Evolutionary conservation across 2,329 filamentous ascomycete genomes (phyloP), one percentile per base, ranked within the genome.

Genomic region (Hypocreales sp.): DNA sequence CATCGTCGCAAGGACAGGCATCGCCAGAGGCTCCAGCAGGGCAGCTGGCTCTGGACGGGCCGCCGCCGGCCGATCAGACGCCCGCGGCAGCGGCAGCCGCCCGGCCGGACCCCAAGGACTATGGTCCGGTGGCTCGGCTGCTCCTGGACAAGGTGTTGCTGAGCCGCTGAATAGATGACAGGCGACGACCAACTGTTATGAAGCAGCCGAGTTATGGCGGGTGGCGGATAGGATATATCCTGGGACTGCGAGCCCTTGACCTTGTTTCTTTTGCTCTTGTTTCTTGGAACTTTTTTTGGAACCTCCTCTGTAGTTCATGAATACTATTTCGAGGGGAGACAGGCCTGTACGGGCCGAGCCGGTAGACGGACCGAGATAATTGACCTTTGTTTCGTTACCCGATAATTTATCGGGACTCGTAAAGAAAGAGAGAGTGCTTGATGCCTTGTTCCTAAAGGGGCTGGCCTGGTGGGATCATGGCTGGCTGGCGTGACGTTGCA

Each of bases 261-360:
- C 24, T 22, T 24, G 7, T 27, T 20, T 10, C 7, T 20, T 20
- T 20, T 7, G 7, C 18, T 7, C 7, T 20, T 20, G 7, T 20
- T 20, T 26, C 20, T 30, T 22, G 14, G 19, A 18, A 13, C 7
- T 10, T n/a, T 14, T 32, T 31, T 32, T 32, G 22, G 33, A 29
- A 33, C 28, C 33, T 28, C 26, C 7, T 31, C 20, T 16, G 24
- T 24, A 28, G 18, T n/a, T 33, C 15, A 25, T 20, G 18, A 27
- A 22, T 24, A 33, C 10, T 7, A 20, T 20, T 20, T 33, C 22
- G 27, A 26, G 32, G 22, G 31, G 26, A 28, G 23, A 19, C 18
- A 25, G n/a, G n/a, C 22, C 21, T 19, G n/a, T 19, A 13, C 9
- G 12, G 17, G 15, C 15, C 23, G 19, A 24, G n/a, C n/a, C n/a